Evolutionary conservation across 176 grass and related monocot species (phyloP).

Genomic region (Musa troglodytarum): DNA sequence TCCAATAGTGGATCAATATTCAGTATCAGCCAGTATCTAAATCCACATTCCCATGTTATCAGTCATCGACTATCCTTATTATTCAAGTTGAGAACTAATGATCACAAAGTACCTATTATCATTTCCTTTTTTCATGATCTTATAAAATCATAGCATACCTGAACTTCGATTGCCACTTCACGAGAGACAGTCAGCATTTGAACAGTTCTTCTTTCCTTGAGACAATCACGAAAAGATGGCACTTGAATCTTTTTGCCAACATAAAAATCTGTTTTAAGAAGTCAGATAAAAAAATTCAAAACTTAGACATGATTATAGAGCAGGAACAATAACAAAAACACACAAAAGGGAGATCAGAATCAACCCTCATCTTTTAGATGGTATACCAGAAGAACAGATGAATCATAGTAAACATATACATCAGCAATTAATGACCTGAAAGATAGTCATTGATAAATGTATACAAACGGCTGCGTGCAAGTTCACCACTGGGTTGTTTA

Average conservation of each 20-base stretch:
- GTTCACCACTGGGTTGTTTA: constrained; percentile 77
- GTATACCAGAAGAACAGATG: background rate
- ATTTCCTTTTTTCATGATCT: background rate
- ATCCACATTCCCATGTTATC: too few species aligned
- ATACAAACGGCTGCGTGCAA: constrained; percentile 59
- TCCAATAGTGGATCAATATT: too few species aligned
- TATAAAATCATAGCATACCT: constrained; percentile 29
- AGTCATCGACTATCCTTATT: too few species aligned
- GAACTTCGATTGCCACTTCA: constrained; percentile 95
- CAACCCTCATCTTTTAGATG: background rate
- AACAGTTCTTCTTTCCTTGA: constrained; percentile 68
- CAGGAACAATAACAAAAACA: background rate
- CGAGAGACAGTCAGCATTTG: constrained; percentile 91
- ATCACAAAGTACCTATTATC: too few species aligned
- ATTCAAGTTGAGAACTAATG: too few species aligned
- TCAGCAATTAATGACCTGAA: constrained; percentile 34
- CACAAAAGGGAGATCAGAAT: background rate
- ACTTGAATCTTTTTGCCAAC: constrained; percentile 69
- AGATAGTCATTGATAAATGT: constrained; percentile 94
- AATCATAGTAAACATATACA: background rate
- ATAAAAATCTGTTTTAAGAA: constrained; percentile 52
- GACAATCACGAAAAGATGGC: constrained; percentile 77
- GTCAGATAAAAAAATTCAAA: background rate
- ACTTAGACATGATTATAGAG: background rate
- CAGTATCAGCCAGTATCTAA: too few species aligned